phyloP scores from a whole-genome alignment of 2,329 filamentous ascomycete genomes.

The Monilinia laxa region DNA sequence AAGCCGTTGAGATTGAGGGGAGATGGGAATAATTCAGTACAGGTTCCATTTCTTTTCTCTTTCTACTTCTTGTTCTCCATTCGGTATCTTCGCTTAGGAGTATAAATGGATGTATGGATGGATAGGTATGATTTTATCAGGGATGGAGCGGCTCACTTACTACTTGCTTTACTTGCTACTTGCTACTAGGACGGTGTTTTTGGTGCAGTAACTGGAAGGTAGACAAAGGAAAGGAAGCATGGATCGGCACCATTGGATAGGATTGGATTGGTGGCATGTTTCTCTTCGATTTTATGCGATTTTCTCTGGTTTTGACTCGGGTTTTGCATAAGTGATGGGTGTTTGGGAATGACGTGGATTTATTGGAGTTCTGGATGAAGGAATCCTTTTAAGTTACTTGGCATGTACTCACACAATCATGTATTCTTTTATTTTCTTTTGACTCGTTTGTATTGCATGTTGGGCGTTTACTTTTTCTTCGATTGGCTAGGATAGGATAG shows the following conservation, averaged over 20 bases:
- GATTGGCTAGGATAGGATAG: neutral
- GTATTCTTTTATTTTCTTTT: slow-evolving; percentile 6
- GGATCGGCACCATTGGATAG: slow-evolving; percentile 10
- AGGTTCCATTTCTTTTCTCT: slow-evolving; percentile 8
- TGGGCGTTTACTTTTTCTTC: neutral
- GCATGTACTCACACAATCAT: slow-evolving; percentile 15
- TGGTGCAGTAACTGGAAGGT: slow-evolving; percentile 19
- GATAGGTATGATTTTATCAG: slow-evolving; percentile 3
- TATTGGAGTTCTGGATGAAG: neutral
- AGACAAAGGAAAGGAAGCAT: slow-evolving; percentile 18
- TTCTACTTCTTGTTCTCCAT: neutral
- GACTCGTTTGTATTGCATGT: neutral
- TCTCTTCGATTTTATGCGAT: neutral
- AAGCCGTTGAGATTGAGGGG: slow-evolving; percentile 29
- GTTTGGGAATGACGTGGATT: neutral
- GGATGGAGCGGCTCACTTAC: slow-evolving; percentile 1
- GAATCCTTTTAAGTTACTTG: neutral
- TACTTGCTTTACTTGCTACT: slow-evolving; percentile 15
- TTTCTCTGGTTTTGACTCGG: neutral
- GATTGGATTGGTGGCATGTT: slow-evolving; percentile 13
- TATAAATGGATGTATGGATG: slow-evolving; percentile 19
- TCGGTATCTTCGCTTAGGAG: neutral
- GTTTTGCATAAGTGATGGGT: slow-evolving; percentile 2
- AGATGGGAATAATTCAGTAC: slow-evolving; percentile 26
- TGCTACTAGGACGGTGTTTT: slow-evolving; percentile 16